A percentile compares a stretch with the other conserved stretches of the same genome.
phyloP scores from a whole-genome alignment of 257 asterid species.

The Nicotiana tomentosiformis region DNA sequence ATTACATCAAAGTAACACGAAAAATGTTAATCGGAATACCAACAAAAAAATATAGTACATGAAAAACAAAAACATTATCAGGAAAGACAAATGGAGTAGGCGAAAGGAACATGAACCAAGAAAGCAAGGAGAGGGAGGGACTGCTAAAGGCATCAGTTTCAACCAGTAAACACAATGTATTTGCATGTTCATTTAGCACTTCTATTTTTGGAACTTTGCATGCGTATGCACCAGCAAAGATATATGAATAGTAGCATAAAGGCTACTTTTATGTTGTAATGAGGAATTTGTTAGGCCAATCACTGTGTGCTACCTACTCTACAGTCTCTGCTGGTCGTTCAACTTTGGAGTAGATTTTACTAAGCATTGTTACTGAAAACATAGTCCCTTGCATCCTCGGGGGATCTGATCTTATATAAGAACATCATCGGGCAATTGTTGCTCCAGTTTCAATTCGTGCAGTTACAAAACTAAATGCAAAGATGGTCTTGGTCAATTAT shows the following conservation, averaged over 20 bases:
- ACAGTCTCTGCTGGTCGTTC: neutral
- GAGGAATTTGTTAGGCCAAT: too few relatives aligned
- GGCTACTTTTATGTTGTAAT: neutral
- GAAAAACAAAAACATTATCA: neutral
- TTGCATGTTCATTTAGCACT: neutral
- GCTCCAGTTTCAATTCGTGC: neutral
- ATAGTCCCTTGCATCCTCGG: neutral
- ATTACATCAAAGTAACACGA: slow-evolving; percentile 22
- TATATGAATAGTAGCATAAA: neutral
- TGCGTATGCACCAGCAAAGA: neutral
- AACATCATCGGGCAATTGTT: neutral
- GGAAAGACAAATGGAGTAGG: neutral
- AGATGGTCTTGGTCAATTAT: neutral
- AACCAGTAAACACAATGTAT: neutral
- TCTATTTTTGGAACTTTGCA: neutral
- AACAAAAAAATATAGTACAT: neutral
- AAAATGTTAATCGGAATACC: neutral
- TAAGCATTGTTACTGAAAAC: neutral
- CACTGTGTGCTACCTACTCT: neutral
- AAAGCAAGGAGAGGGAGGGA: neutral
- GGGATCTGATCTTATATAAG: neutral
- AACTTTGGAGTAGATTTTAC: neutral
- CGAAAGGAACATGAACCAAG: neutral
- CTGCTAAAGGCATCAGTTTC: neutral
- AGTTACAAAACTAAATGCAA: neutral